Evolutionary conservation across 2,329 filamentous ascomycete genomes (phyloP), one percentile per base, ranked within the genome.

Genomic region (Geosmithia morbida): DNA sequence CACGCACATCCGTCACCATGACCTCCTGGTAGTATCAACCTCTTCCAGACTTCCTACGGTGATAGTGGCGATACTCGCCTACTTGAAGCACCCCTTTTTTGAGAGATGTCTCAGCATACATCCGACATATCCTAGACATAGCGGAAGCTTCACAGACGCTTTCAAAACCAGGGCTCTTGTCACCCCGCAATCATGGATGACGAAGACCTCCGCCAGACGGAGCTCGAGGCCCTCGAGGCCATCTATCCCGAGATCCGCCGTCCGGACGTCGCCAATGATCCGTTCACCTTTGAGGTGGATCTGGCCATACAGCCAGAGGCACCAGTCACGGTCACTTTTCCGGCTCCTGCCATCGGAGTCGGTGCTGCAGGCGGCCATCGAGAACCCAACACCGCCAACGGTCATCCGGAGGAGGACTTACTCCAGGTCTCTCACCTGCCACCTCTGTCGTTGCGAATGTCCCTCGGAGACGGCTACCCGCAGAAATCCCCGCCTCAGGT

Each of bases 231-330:
- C 14, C 69, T 84, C 48, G 64, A 69, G 48, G 77, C 79, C 51
- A 84, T 85, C 55, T 85, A 74, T 52, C 80, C 80, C n/a, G 81
- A 84, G 60, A 72, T 84, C 14, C 66, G 66, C 29, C 61, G 64
- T 8, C 58, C 68, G 18, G 33, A 65, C 7, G 54, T 11, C 8
- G 11, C 18, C 6, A 17, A 67, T 30, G 63, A 70, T 49, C 50
- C 51, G n/a, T 70, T 71, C 54, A 66, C 64, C 7, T 72, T 81
- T 57, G 66, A 67, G 42, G 69, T 83, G 48, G 73, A 79, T 43
- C 61, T 83, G 17, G 74, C 77, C 3, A 72, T 82, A 41, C 69
- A 71, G 51, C 72, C 79, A 11, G 63, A 61, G 33, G 65, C 69
- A 41, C 68, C 75, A 10, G 66, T 82, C 48, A 74, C 70, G 6